These are phyloP conservation scores for Casuarina equisetifolia DNA, from an alignment of 306 rosid species.

Conservation along the genomic window DNA sequence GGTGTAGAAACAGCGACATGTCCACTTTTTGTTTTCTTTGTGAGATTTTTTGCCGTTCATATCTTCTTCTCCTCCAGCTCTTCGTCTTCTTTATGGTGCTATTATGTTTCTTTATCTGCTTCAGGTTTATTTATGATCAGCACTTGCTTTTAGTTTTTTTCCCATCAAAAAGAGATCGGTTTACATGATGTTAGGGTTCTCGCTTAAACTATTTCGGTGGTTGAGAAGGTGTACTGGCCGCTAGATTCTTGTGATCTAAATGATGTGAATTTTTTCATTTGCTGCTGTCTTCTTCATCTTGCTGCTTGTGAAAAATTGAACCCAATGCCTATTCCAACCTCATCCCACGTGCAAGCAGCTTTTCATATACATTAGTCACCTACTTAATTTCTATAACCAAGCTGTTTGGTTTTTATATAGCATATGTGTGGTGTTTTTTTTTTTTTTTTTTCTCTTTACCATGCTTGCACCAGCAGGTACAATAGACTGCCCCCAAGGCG, in stretches of 20 bases:
- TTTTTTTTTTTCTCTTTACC: neutral
- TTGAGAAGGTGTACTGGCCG: neutral
- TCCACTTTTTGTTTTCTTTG: neutral
- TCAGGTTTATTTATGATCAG: neutral
- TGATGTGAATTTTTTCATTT: neutral
- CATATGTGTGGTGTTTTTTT: neutral
- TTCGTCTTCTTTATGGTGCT: neutral
- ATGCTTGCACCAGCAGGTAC: neutral
- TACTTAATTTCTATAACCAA: neutral
- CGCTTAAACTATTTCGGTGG: neutral
- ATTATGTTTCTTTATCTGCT: neutral
- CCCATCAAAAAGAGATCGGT: neutral
- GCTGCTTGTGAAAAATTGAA: neutral
- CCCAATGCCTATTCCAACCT: neutral
- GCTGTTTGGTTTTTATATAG: neutral
- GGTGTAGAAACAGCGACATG: neutral
- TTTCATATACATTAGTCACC: neutral
- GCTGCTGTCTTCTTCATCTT: neutral
- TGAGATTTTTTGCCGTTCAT: neutral
- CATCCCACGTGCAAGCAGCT: neutral
- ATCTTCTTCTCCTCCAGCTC: neutral
- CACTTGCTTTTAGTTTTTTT: neutral
- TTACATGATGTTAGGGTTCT: constrained; percentile 2
- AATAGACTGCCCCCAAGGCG: neutral
- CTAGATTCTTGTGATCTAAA: neutral